Evolutionary conservation across 495 filamentous ascomycete species (phyloP).

Genomic region (Aspergillus steynii): DNA sequence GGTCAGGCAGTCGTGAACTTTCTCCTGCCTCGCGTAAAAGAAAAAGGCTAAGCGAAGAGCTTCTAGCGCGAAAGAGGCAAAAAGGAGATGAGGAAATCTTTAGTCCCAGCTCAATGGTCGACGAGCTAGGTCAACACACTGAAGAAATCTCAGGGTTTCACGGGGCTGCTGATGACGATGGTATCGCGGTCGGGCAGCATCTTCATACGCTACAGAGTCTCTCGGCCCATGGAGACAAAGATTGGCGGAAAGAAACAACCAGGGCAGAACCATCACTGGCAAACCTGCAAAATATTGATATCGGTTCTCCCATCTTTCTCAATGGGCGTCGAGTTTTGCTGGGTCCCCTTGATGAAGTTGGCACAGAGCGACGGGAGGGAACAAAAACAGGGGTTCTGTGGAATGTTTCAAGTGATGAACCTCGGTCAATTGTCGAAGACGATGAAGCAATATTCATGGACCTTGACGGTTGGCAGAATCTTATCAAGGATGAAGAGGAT

Average conservation of each 20-base stretch:
- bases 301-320: background rate
- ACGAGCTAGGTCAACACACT: conserved; percentile 12
- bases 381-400: conserved; percentile 54
- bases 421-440: conserved; percentile 67
- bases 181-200: background rate
- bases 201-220: background rate
- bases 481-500: conserved; percentile 81
- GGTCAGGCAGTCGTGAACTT: conserved; percentile 20
- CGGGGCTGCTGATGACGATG: conserved; percentile 4
- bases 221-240: background rate
- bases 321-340: conserved; percentile 3
- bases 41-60: conserved; percentile 63
- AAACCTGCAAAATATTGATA: conserved; percentile 1
- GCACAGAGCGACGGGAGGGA: conserved; percentile 25
- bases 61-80: conserved; percentile 65
- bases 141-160: conserved; percentile 2
- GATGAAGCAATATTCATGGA: conserved; percentile 66
- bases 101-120: conserved; percentile 39
- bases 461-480: conserved; percentile 74
- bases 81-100: conserved; percentile 82
- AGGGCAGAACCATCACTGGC: background rate
- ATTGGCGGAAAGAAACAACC: background rate
- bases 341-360: conserved; percentile 1
- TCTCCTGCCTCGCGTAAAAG: conserved; percentile 62
- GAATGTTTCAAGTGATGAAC: conserved; percentile 59